phyloP scores from a whole-genome alignment of 352 stramenopile species.

The Globisporangium perplexum region DNA sequence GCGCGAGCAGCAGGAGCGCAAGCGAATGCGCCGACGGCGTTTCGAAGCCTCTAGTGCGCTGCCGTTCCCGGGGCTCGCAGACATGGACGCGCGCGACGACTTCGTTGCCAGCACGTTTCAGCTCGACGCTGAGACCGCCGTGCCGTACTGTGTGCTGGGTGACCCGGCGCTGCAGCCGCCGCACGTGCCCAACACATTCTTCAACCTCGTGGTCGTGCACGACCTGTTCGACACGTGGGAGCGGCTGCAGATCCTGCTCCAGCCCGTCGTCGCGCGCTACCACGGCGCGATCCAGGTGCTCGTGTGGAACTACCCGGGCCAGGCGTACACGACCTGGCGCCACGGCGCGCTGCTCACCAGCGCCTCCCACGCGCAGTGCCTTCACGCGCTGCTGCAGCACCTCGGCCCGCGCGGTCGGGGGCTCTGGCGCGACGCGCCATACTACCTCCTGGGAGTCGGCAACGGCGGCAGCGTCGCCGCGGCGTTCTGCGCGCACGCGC shows the following conservation, averaged over 20 bases:
- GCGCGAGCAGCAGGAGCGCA: slow-evolving; percentile 32
- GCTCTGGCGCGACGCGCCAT: slow-evolving; percentile 76
- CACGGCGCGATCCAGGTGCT: slow-evolving; percentile 81
- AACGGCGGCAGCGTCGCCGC: slow-evolving; percentile 89
- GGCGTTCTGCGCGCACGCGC: slow-evolving; percentile 60
- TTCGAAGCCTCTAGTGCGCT: slow-evolving; percentile 39
- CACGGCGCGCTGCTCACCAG: slow-evolving; percentile 90
- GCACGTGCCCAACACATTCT: slow-evolving; percentile 56
- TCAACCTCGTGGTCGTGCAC: slow-evolving; percentile 94
- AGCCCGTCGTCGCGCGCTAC: slow-evolving; percentile 86
- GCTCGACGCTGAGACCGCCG: slow-evolving; percentile 89
- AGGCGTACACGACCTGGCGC: slow-evolving; percentile 93
- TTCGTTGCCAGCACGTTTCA: slow-evolving; percentile 69
- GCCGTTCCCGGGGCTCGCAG: slow-evolving; percentile 33
- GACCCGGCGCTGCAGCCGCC: slow-evolving; percentile 13
- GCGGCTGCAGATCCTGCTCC: slow-evolving; percentile 91
- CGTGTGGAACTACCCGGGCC: slow-evolving; percentile 95
- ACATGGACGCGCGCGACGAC: slow-evolving; percentile 49
- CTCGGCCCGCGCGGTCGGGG: slow-evolving; percentile 11
- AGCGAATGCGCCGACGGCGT: slow-evolving; percentile 22
- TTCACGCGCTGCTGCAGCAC: slow-evolving; percentile 82
- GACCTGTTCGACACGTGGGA: slow-evolving; percentile 96
- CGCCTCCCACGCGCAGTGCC: slow-evolving; percentile 82
- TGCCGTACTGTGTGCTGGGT: slow-evolving; percentile 91
- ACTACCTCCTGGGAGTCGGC: slow-evolving; percentile 91